Conservation (phyloP, 768 basidiomycete species). For the Russula sp. region DNA sequence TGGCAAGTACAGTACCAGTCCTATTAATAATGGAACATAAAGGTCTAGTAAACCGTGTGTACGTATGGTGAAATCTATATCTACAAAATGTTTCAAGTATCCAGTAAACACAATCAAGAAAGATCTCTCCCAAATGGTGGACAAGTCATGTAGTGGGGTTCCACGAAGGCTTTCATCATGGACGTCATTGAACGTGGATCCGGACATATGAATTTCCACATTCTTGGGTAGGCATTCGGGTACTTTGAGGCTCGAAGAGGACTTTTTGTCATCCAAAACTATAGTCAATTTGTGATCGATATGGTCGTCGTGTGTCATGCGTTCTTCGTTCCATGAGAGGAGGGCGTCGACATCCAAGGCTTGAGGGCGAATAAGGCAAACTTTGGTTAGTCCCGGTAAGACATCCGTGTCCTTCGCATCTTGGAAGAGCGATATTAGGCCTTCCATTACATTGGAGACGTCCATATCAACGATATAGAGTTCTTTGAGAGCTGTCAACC, state of each 20-base stretch:
- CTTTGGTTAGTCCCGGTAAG: constrained; percentile 5
- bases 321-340: constrained; percentile 17
- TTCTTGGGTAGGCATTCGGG: constrained; percentile 16
- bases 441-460: constrained; percentile 18
- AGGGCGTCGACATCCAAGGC: constrained; percentile 19
- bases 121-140: constrained; percentile 28
- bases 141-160: constrained; percentile 28
- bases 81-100: not conserved
- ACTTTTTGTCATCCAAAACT: constrained; percentile 8
- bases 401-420: not conserved
- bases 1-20: not conserved
- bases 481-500: constrained; percentile 19
- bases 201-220: constrained; percentile 14
- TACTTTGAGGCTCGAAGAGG: not conserved
- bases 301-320: not conserved
- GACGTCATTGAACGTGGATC: not conserved
- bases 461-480: constrained; percentile 22
- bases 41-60: constrained; percentile 12
- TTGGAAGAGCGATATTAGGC: not conserved
- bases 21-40: constrained; percentile 9
- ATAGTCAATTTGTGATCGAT: constrained; percentile 14
- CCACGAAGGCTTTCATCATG: constrained; percentile 19
- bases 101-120: constrained; percentile 1
- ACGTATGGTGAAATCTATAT: not conserved
- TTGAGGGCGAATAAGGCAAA: constrained; percentile 24